Base-by-base conservation (phyloP, 1,284 basidiomycete species). In the Fistulina hepatica region DNA sequence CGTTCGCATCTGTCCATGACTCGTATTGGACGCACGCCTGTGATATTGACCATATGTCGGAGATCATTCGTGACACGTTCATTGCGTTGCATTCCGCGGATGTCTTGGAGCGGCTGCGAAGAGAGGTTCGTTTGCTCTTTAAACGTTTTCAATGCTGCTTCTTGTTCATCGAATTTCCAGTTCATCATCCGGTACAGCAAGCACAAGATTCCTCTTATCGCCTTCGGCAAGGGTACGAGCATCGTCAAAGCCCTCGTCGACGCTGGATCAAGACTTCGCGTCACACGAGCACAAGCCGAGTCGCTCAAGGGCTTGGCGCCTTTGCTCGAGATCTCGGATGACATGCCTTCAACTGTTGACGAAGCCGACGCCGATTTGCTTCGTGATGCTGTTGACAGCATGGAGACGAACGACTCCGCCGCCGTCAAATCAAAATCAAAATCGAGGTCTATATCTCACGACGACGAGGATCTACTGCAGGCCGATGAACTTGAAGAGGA, bases 1-100 rank as follows among this genome's bases (percentile, higher is more conserved):
- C 81, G 0, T 97, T 97, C 56, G 94, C 93, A 0, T 88, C 90
- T 3, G 95, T 98, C 10, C 94, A 99, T 59, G 95, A 99, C 57
- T 97, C 92, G 2, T 99, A 97, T 65, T 99, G 94, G 94, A 97
- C 94, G 6, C 94, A 99, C 55, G 86, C 94, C 0, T 73, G 68
- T 25, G 76, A 74, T 45, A 85, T 97, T 43, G 89, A 97, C 58
- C 65, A 76, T 39, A 95, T 99, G 91, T 88, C 86, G 1, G 69
- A 69, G 34, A 71, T 86, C 49, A 93, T 98, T 49, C 82, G 94
- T 21, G 86, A 94, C 36, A 90, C 89, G 0, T 98, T 98, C 58
- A 86, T 98, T 45, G 78, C 83, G 4, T 68, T 98, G 8, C 94
- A 98, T 58, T 82, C 81, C 15, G 82, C 85, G 15, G 79, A 94